Evolutionary conservation across 345 rosid genomes (phyloP).

Genomic region (Dimocarpus longan): DNA sequence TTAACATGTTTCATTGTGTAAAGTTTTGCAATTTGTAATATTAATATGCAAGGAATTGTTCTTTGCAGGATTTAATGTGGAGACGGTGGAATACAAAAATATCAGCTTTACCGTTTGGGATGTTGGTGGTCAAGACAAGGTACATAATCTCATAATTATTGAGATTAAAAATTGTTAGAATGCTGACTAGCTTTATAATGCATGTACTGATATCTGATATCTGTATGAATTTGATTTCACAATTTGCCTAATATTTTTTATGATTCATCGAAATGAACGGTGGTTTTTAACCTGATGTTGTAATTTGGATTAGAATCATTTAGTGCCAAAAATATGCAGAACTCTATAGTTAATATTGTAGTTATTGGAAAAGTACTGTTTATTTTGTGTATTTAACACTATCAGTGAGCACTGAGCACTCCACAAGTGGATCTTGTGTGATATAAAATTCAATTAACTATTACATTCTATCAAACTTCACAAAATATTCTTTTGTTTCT

Average conservation of each 20-base stretch:
- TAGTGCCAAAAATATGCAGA: background rate
- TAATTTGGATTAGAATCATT: background rate
- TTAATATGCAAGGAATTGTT: slow-evolving; percentile 7
- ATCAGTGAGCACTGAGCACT: background rate
- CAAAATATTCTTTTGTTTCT: background rate
- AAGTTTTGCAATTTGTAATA: background rate
- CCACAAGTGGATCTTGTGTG: background rate
- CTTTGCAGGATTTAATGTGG: slow-evolving; percentile 80
- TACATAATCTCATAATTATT: slow-evolving; percentile 26
- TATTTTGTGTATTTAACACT: background rate
- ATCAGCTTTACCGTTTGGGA: slow-evolving; percentile 91
- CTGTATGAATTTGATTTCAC: background rate
- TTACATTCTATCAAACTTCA: background rate
- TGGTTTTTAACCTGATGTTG: background rate
- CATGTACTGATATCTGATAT: background rate
- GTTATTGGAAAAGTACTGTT: background rate
- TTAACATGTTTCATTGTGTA: background rate
- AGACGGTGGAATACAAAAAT: slow-evolving; percentile 93
- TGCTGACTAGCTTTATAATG: background rate
- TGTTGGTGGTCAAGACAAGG: slow-evolving; percentile 98
- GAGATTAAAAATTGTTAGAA: background rate
- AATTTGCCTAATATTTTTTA: background rate
- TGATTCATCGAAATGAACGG: background rate
- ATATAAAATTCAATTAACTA: background rate
- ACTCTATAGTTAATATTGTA: background rate